Conservation (phyloP, 352 stramenopile genomes). For the Phytophthora colocasiae region DNA sequence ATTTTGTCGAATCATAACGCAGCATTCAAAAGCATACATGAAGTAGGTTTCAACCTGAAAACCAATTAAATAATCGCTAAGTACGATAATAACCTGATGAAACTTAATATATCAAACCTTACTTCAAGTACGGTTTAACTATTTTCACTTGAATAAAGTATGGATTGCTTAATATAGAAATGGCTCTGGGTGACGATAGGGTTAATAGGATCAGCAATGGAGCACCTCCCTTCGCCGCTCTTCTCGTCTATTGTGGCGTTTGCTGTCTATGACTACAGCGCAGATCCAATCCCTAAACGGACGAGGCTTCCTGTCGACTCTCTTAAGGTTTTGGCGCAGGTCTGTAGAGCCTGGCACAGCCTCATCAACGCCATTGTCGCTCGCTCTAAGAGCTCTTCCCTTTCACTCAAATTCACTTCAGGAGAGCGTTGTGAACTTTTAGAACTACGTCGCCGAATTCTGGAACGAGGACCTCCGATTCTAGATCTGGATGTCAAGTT, state of each 20-base stretch:
- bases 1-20: no score
- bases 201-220: conserved; percentile 1
- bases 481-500: conserved; percentile 40
- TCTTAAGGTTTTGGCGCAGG: conserved; percentile 34
- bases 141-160: no score
- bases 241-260: conserved; percentile 40
- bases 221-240: conserved; percentile 34
- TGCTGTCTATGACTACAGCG: conserved; percentile 28
- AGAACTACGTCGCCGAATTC: conserved; percentile 17
- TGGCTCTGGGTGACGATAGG: no score
- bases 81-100: no score
- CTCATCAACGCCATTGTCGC: conserved; percentile 33
- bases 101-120: no score
- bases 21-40: no score
- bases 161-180: no score
- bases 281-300: conserved; percentile 14
- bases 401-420: conserved; percentile 30
- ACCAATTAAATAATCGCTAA: no score
- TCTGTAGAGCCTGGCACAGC: conserved; percentile 31
- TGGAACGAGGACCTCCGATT: conserved; percentile 29
- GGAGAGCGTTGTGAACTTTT: conserved; percentile 24
- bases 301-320: background rate
- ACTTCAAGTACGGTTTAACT: no score
- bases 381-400: conserved; percentile 10
- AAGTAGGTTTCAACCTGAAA: no score